Evolutionary conservation across 345 rosid species (phyloP).

Genomic region (Acer negundo): DNA sequence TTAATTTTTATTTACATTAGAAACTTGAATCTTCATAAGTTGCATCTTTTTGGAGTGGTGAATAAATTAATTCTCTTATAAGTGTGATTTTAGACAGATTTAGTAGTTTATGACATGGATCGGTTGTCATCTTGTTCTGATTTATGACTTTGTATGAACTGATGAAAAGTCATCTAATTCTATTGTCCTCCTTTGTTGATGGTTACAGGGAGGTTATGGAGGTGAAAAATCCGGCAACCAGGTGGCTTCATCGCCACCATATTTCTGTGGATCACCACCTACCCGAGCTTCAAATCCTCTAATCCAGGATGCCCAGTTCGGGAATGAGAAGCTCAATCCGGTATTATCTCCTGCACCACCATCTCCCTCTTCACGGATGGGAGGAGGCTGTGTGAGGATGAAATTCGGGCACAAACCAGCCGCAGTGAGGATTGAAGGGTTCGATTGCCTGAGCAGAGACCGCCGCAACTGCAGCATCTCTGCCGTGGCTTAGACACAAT

Average conservation of each 20-base stretch:
- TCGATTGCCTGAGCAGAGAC: slow-evolving; percentile 65
- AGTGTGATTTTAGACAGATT: not conserved
- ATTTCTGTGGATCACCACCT: slow-evolving; percentile 76
- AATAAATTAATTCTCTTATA: not conserved
- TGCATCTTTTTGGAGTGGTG: not conserved
- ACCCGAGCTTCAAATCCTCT: slow-evolving; percentile 67
- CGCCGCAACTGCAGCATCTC: slow-evolving; percentile 63
- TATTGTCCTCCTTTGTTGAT: not conserved
- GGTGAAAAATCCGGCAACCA: slow-evolving; percentile 28
- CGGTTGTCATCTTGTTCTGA: not conserved
- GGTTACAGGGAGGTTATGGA: slow-evolving; percentile 49
- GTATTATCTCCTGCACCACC: slow-evolving; percentile 28
- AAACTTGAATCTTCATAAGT: not conserved
- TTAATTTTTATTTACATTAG: not conserved
- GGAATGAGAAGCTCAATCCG: slow-evolving; percentile 35
- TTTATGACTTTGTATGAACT: not conserved
- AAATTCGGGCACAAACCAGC: slow-evolving; percentile 62
- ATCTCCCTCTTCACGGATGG: slow-evolving; percentile 39
- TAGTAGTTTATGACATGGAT: not conserved
- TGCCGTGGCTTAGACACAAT: slow-evolving; percentile 54
- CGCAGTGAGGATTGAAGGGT: slow-evolving; percentile 82
- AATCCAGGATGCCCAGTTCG: slow-evolving; percentile 65
- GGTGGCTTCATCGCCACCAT: slow-evolving; percentile 63
- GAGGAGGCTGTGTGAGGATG: slow-evolving; percentile 60
- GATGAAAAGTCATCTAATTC: not conserved